Evolutionary conservation across 2,329 filamentous ascomycete genomes (phyloP).

Genomic region (Cytospora mali): DNA sequence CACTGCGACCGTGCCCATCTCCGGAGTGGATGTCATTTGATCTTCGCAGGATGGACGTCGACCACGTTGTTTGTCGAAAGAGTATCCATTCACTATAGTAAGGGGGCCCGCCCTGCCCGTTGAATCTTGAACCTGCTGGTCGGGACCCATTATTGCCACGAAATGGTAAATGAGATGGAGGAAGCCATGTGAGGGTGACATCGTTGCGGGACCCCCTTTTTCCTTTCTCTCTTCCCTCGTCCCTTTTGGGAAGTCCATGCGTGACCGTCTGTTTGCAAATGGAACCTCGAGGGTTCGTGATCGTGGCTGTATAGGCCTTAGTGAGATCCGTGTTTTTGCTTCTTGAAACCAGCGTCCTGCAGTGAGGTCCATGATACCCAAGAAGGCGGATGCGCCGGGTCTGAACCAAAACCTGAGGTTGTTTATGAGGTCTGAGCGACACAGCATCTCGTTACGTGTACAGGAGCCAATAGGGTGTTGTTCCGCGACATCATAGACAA

Average conservation of each 20-base stretch:
- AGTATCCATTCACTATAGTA: neutral
- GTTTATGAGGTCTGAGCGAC: neutral
- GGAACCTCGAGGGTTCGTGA: neutral
- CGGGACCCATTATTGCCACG: constrained; percentile 15
- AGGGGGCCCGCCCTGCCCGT: neutral
- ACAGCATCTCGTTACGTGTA: neutral
- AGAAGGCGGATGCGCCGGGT: neutral
- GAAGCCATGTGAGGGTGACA: neutral
- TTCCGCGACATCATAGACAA: neutral
- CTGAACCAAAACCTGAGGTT: neutral
- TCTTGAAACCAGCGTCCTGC: neutral
- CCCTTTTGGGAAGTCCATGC: constrained; percentile 21
- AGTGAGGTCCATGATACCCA: neutral
- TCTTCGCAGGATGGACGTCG: constrained; percentile 14
- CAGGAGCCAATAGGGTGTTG: neutral
- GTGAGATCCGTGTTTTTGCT: neutral
- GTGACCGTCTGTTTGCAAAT: constrained; percentile 6
- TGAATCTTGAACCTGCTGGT: constrained; percentile 12
- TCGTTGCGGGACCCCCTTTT: constrained; percentile 18
- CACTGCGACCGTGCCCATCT: constrained; percentile 19
- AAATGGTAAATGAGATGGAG: constrained; percentile 18
- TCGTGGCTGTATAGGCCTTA: constrained; percentile 6
- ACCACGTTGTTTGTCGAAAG: constrained; percentile 20
- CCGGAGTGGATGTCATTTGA: constrained; percentile 15
- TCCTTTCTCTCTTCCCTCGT: neutral